Evolutionary conservation across 768 basidiomycete species (phyloP).

Genomic region (Boletus tylopilopsis): DNA sequence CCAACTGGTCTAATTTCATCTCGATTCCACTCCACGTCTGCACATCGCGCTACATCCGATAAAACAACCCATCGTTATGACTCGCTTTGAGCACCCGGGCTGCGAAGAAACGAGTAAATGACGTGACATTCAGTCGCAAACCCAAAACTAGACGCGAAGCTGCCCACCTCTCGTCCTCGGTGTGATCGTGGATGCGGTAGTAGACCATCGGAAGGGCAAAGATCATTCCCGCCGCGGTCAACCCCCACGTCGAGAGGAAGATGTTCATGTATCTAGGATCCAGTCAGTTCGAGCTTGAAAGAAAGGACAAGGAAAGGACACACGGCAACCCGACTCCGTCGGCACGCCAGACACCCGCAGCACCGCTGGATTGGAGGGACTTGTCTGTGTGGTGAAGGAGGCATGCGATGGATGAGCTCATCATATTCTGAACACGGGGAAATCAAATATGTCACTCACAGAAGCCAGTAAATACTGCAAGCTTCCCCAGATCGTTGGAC

Average conservation of each 20-base stretch:
- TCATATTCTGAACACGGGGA: neutral
- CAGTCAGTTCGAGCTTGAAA: neutral
- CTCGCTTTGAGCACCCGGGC: no score
- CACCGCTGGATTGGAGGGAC: slow-evolving; percentile 71
- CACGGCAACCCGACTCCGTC: slow-evolving; percentile 64
- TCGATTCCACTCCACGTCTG: no score
- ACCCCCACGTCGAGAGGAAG: slow-evolving; percentile 68
- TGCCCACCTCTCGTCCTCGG: slow-evolving; percentile 46
- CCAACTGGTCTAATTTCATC: no score
- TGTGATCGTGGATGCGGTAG: slow-evolving; percentile 58
- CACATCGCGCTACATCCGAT: no score
- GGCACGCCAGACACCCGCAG: slow-evolving; percentile 68
- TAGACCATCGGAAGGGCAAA: slow-evolving; percentile 74
- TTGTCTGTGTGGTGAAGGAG: slow-evolving; percentile 45
- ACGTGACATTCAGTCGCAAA: no score
- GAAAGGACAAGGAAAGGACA: slow-evolving; percentile 25
- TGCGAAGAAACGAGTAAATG: no score
- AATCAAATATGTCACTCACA: slow-evolving; percentile 48
- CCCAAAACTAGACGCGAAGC: no score
- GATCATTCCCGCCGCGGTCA: slow-evolving; percentile 61
- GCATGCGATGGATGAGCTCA: neutral
- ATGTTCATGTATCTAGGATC: slow-evolving; percentile 62
- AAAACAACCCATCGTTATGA: no score
- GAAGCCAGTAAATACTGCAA: slow-evolving; percentile 81
- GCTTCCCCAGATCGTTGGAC: slow-evolving; percentile 76